phyloP scores from a whole-genome alignment of 2,329 filamentous ascomycete genomes.

The Phialophora macrospora region DNA sequence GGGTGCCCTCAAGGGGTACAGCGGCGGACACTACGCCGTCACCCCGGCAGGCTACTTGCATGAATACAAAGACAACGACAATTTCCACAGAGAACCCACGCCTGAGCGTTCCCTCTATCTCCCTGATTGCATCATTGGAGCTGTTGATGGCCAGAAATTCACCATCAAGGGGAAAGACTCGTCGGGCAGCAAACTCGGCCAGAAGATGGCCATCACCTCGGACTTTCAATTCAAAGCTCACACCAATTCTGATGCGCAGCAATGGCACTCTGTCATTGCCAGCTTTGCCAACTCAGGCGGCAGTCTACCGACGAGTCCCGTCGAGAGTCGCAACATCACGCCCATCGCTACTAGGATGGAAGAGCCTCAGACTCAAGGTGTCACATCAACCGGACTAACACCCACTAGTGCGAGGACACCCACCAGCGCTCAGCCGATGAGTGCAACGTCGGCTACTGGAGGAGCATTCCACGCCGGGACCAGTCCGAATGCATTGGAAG shows the following conservation, averaged over 20 bases:
- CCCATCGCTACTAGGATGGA: slow-evolving; percentile 31
- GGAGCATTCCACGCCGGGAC: background rate
- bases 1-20: slow-evolving; percentile 73
- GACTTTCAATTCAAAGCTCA: slow-evolving; percentile 89
- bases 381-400: slow-evolving; percentile 6
- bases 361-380: slow-evolving; percentile 29
- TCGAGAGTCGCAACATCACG: slow-evolving; percentile 31
- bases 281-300: slow-evolving; percentile 29
- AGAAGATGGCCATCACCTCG: slow-evolving; percentile 77
- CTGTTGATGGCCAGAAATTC: slow-evolving; percentile 78
- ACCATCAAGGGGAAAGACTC: slow-evolving; percentile 94
- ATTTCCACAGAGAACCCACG: slow-evolving; percentile 70
- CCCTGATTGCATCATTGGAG: slow-evolving; percentile 82
- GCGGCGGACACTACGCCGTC: slow-evolving; percentile 84
- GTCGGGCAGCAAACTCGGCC: slow-evolving; percentile 74
- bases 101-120: slow-evolving; percentile 91
- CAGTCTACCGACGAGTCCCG: slow-evolving; percentile 35
- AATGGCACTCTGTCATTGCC: slow-evolving; percentile 78
- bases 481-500: background rate
- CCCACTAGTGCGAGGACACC: slow-evolving; percentile 28
- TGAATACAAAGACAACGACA: slow-evolving; percentile 93
- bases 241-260: slow-evolving; percentile 75
- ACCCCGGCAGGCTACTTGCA: slow-evolving; percentile 88
- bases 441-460: slow-evolving; percentile 11
- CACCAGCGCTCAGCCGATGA: slow-evolving; percentile 14